Base-by-base conservation (phyloP, 768 basidiomycete species). In the Mycena maculata region DNA sequence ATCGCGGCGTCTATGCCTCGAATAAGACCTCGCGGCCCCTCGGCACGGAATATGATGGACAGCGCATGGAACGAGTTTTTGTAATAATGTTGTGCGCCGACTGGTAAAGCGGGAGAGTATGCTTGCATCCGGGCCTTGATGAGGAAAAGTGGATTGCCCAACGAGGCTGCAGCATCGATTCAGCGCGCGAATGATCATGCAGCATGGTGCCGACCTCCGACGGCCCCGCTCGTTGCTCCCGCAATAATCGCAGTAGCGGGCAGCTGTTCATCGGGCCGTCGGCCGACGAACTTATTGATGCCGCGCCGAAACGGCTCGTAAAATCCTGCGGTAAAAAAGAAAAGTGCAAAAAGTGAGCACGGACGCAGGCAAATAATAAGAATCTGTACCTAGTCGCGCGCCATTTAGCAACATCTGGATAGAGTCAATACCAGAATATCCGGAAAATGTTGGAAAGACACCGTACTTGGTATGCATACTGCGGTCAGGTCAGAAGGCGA, bases 61-160 rank as follows among this genome's bases (percentile, higher is more conserved):
- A 99, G 79, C 1, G 96, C 98, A 73, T 97, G 84, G 60, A 92
- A 88, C 1, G 93, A 92, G 71, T 78, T 91, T 72, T 91, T 93
- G 82, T 99, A 99, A 72, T 94, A 76, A 77, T 96, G 97, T 74
- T 99, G 98, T 11, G 95, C 86, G 63, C 98, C 98, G 58, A 99
- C 94, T 10, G 98, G 97, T 13, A 98, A 84, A 42, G 90, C 88
- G 9, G 97, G 96, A 0, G 96, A 99, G 80, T 95, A 99, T 30
- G 98, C 98, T 85, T 99, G 98, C 92, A 99, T 98, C 48, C 98
- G 89, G 7, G 98, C 98, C 81, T 99, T 99, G 76, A 99, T 89
- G 62, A 99, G 83, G 80, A 98, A 99, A 15, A 98, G 80, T 0
- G 96, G 96, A 76, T 94, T 97, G 44, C 95, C 96, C 45, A 96